Percentiles rank a stretch among this genome's conserved stretches.
Conservation (phyloP, 768 basidiomycete species). For the Boletus patriciae region DNA sequence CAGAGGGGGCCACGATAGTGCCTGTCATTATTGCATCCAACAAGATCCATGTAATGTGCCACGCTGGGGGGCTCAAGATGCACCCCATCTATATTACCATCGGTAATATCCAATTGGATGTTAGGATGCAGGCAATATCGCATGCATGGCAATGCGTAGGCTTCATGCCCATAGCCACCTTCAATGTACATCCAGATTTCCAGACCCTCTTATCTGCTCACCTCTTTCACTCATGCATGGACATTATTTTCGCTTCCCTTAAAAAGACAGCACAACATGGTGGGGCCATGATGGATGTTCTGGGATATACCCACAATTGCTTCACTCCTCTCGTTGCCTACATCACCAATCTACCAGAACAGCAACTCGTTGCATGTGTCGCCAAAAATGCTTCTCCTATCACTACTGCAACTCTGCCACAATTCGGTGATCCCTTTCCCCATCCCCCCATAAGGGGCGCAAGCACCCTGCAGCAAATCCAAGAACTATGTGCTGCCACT, state of each 20-base stretch:
- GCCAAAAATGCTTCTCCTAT: background rate
- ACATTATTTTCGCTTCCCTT: too few relatives aligned
- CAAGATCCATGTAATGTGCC: background rate
- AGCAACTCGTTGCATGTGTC: background rate
- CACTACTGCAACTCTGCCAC: background rate
- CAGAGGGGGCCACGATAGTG: background rate
- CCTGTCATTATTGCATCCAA: background rate
- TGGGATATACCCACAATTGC: background rate
- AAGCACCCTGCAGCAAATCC: background rate
- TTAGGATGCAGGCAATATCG: background rate
- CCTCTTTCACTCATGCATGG: too few relatives aligned
- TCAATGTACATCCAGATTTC: too few relatives aligned
- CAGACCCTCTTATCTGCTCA: too few relatives aligned
- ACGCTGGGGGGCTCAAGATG: background rate
- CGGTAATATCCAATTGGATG: background rate
- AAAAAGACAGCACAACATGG: background rate
- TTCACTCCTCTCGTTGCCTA: background rate
- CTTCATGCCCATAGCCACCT: too few relatives aligned
- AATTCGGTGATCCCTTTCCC: background rate
- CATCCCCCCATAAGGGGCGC: background rate
- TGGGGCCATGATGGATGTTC: conserved; percentile 25
- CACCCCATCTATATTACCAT: background rate
- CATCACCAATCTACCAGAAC: conserved; percentile 6
- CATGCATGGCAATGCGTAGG: too few relatives aligned
- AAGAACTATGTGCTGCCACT: accelerated